phyloP scores from a whole-genome alignment of 2,329 filamentous ascomycete genomes.

The Herpotrichia juniperi region DNA sequence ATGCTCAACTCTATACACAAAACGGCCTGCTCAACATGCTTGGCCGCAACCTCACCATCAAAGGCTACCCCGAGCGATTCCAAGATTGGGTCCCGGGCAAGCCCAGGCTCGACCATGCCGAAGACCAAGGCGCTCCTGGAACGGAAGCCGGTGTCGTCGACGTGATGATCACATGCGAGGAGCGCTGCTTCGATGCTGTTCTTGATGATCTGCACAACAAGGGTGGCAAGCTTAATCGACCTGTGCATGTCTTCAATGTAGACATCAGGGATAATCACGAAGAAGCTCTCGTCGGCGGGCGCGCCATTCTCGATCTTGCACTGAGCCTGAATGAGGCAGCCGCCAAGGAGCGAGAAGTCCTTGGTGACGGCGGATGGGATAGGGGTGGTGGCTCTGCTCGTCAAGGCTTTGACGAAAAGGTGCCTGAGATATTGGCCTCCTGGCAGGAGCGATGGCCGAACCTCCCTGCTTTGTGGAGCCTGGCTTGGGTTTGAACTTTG shows the following conservation, averaged over 20 bases:
- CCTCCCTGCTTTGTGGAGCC: conserved; percentile 88
- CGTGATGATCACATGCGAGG: conserved; percentile 95
- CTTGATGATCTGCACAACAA: conserved; percentile 89
- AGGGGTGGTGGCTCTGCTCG: conserved; percentile 64
- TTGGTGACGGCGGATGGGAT: conserved; percentile 71
- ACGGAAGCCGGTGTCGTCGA: conserved; percentile 91
- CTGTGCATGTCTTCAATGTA: conserved; percentile 97
- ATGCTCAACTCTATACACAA: conserved; percentile 82
- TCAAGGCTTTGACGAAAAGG: conserved; percentile 85
- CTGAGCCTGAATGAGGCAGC: conserved; percentile 83
- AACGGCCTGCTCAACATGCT: conserved; percentile 98
- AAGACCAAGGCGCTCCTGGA: conserved; percentile 76
- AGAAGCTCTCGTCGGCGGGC: conserved; percentile 87
- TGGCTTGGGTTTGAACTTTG: conserved; percentile 83
- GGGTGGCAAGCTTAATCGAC: conserved; percentile 84
- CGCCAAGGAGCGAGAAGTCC: conserved; percentile 72
- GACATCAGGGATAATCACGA: conserved; percentile 99
- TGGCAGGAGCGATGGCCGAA: conserved; percentile 98
- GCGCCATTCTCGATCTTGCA: conserved; percentile 90
- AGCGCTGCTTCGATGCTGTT: conserved; percentile 97
- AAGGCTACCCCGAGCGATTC: conserved; percentile 96
- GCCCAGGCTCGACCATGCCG: conserved; percentile 74
- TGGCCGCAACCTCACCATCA: conserved; percentile 86
- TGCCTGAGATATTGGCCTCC: conserved; percentile 86
- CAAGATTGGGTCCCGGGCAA: conserved; percentile 94